Conservation (phyloP, 352 stramenopile genomes). For the Phytophthora meadii region DNA sequence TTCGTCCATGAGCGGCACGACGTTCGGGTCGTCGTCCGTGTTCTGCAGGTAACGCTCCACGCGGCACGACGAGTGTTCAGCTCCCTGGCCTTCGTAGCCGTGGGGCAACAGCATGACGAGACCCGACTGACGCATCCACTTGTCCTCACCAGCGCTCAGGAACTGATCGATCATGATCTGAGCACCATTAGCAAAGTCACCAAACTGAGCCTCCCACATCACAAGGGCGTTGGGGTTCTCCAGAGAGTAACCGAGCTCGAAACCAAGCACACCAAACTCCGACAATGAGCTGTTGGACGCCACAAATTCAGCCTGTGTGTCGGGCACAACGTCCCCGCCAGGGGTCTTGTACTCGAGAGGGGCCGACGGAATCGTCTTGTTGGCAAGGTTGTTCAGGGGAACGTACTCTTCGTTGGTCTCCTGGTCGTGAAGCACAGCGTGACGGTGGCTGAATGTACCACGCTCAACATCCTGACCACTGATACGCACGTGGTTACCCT, state of each 20-base stretch:
- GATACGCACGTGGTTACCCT: conserved; percentile 90
- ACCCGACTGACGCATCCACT: conserved; percentile 96
- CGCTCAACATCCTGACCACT: conserved; percentile 97
- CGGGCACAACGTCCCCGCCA: conserved; percentile 29
- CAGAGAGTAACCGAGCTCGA: conserved; percentile 95
- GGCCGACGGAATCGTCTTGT: conserved; percentile 57
- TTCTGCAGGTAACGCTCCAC: conserved; percentile 96
- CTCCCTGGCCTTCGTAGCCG: conserved; percentile 96
- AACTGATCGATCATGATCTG: conserved; percentile 99
- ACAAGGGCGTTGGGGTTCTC: conserved; percentile 97
- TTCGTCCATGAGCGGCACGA: conserved; percentile 92
- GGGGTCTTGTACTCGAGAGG: conserved; percentile 60
- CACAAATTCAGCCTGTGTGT: conserved; percentile 93
- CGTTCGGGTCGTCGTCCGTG: conserved; percentile 95
- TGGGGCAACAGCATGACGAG: conserved; percentile 96
- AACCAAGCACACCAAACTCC: conserved; percentile 96
- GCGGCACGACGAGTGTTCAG: conserved; percentile 95
- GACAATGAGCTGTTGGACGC: conserved; percentile 95
- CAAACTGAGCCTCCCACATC: conserved; percentile 97
- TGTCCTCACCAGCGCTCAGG: conserved; percentile 95
- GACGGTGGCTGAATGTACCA: conserved; percentile 92
- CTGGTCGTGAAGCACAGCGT: conserved; percentile 96
- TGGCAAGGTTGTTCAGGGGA: conserved; percentile 93
- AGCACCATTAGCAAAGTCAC: conserved; percentile 96
- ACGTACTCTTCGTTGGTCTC: conserved; percentile 94